phyloP scores from a whole-genome alignment of 2,329 filamentous ascomycete species.

The Zasmidium cellare region DNA sequence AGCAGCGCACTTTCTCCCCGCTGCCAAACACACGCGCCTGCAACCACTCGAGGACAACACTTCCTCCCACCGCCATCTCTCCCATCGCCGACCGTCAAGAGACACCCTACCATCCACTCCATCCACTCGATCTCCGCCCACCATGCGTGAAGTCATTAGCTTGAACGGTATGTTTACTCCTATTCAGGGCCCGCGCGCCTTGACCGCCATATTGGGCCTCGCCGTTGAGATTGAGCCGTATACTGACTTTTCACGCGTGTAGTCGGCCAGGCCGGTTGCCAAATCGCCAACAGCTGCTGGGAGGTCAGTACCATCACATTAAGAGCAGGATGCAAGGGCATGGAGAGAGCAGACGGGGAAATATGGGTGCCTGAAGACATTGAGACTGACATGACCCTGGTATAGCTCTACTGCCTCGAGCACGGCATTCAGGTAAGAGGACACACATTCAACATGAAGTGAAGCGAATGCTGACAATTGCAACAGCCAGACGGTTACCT shows the following conservation, averaged over 20 bases:
- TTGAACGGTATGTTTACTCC: conserved; percentile 76
- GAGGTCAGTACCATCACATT: conserved; percentile 70
- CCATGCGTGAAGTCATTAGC: conserved; percentile 99
- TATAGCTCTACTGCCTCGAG: conserved; percentile 98
- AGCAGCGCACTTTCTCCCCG: conserved; percentile 13
- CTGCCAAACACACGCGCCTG: conserved; percentile 16
- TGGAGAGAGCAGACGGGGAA: conserved; percentile 19
- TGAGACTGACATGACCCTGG: conserved; percentile 30
- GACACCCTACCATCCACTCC: conserved; percentile 17
- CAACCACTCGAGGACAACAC: conserved; percentile 12
- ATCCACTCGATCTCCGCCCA: conserved; percentile 42
- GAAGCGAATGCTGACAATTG: conserved; percentile 20
- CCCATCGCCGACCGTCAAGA: conserved; percentile 16
- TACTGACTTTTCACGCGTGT: conserved; percentile 57
- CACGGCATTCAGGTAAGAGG: conserved; percentile 92
- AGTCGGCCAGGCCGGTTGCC: conserved; percentile 99
- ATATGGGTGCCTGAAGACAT: conserved; percentile 33
- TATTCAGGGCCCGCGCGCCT: conserved; percentile 34
- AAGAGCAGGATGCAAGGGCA: conserved; percentile 18
- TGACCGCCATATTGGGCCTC: conserved; percentile 40
- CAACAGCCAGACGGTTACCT: conserved; percentile 95
- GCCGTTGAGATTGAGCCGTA: conserved; percentile 13
- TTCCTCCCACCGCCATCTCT: conserved; percentile 10
- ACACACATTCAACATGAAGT: conserved; percentile 9
- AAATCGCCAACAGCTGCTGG: conserved; percentile 99